phyloP scores from a whole-genome alignment of 164 flowering plant species.

The Vitis labrusca region DNA sequence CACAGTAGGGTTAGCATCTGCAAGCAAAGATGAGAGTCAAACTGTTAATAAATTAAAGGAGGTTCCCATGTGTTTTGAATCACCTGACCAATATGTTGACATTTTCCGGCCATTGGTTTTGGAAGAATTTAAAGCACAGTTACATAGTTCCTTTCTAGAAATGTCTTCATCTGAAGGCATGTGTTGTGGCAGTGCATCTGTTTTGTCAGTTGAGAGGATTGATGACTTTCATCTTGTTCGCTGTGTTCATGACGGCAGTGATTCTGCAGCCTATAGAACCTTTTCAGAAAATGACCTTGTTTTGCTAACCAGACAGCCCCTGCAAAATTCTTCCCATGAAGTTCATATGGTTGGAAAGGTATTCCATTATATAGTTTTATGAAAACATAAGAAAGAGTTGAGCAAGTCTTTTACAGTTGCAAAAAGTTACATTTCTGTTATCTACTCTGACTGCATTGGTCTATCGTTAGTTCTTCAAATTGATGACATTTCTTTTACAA shows the following conservation, averaged over 20 bases:
- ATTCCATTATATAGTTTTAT: constrained; percentile 5
- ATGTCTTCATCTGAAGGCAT: constrained; percentile 70
- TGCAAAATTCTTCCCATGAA: constrained; percentile 45
- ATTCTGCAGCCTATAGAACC: constrained; percentile 42
- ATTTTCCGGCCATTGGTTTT: constrained; percentile 84
- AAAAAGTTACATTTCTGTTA: neutral
- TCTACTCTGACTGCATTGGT: neutral
- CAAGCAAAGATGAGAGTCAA: constrained; percentile 37
- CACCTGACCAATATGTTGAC: constrained; percentile 74
- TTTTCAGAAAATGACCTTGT: constrained; percentile 85
- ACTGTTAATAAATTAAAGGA: constrained; percentile 45
- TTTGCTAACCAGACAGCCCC: constrained; percentile 74
- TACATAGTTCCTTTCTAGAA: constrained; percentile 69
- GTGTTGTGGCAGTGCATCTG: constrained; percentile 66
- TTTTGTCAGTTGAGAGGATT: constrained; percentile 82
- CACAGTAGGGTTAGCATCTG: constrained; percentile 60
- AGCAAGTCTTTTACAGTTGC: neutral
- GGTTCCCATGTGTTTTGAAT: constrained; percentile 72
- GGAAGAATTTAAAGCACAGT: constrained; percentile 94
- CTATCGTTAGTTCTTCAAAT: neutral
- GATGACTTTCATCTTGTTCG: constrained; percentile 95
- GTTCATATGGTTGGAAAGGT: constrained; percentile 94
- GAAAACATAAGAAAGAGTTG: neutral
- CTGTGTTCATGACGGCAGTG: constrained; percentile 57
- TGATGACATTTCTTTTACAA: neutral